Conservation (phyloP, 164 flowering plant species). For the Magnolia changhungtana region DNA sequence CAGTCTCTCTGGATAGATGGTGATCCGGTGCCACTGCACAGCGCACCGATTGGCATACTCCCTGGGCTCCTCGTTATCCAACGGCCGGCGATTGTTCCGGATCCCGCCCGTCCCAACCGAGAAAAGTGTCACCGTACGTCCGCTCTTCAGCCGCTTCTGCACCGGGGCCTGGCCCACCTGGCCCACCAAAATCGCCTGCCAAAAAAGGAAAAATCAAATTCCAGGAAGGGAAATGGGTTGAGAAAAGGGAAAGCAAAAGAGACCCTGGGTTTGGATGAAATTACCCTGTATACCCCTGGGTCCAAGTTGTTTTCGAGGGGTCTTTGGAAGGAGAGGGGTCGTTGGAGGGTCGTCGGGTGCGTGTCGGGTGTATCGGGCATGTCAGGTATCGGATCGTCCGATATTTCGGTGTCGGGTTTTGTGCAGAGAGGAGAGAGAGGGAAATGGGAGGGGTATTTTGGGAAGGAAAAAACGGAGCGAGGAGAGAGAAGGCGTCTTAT, state of each 20-base stretch:
- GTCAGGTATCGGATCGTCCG: constrained; percentile 17
- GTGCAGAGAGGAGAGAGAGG: constrained; percentile 8
- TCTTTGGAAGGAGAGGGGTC: constrained; percentile 18
- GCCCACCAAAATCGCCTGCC: constrained; percentile 86
- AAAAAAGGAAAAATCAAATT: constrained; percentile 2
- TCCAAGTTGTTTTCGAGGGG: constrained; percentile 73
- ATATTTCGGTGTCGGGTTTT: constrained; percentile 9
- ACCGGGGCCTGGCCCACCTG: constrained; percentile 77
- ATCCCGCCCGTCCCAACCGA: constrained; percentile 93
- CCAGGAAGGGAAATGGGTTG: background rate
- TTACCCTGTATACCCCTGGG: constrained; percentile 76
- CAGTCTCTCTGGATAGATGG: constrained; percentile 60
- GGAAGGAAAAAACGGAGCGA: constrained; percentile 32
- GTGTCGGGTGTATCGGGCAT: constrained; percentile 7
- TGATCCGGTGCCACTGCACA: constrained; percentile 95
- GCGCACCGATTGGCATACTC: constrained; percentile 75
- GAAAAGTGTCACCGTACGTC: constrained; percentile 53
- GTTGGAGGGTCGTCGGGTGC: constrained; percentile 4
- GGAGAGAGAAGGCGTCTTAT: constrained; percentile 30
- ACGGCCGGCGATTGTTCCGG: constrained; percentile 72
- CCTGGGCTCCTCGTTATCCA: constrained; percentile 71
- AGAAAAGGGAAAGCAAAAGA: constrained; percentile 1
- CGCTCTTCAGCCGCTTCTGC: constrained; percentile 77
- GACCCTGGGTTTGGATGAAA: background rate
- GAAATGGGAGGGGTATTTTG: constrained; percentile 20